Evolutionary conservation across 148 eudicot genomes (phyloP), one percentile per base, ranked within the genome.

Genomic region (Fagopyrum homotropicum): DNA sequence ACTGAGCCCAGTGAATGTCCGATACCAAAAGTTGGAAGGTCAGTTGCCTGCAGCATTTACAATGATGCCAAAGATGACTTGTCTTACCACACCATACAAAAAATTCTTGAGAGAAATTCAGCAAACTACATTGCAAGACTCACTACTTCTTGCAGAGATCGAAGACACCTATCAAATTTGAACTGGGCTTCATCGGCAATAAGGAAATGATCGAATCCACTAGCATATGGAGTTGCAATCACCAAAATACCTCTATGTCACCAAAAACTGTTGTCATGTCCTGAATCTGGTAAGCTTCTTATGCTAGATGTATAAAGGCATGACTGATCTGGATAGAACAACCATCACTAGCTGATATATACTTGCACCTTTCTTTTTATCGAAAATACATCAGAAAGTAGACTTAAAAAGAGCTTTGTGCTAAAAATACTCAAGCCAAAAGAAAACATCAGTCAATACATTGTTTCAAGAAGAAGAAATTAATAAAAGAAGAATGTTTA

Each of bases 1-100:
- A 94, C 87, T n/a, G 98, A 89, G 79, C 98, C 98, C 22, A 94
- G 83, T 77, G 98, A 94, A 85, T 94, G 98, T 66, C 98, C 98
- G 61, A 91, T 80, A 51, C 98, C 98, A 85, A 94, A 94, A 78
- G 86, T 79, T 78, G 98, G 98, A 78, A 94, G 88, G 81, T 86
- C 93, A 45, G 81, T 81, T 55, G 81, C 90, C 98, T 93, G 84
- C 52, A 69, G 7, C 68, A 78, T 17, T 68, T 48, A 10, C 45
- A 78, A 54, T 43, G 72, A 30, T 16, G 15, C 66, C 15, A 29
- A 57, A 66, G 74, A 46, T 69, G 47, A 68, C 9, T 46, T 45
- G 35, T 75, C 50, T 64, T 4, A 64, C 29, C 17, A 30, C 45
- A 30, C 52, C 45, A 64, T 64, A 12, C 70, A 14, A n/a, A 15